phyloP scores from a whole-genome alignment of 2,329 filamentous ascomycete genomes.

The Zalaria sp. region DNA sequence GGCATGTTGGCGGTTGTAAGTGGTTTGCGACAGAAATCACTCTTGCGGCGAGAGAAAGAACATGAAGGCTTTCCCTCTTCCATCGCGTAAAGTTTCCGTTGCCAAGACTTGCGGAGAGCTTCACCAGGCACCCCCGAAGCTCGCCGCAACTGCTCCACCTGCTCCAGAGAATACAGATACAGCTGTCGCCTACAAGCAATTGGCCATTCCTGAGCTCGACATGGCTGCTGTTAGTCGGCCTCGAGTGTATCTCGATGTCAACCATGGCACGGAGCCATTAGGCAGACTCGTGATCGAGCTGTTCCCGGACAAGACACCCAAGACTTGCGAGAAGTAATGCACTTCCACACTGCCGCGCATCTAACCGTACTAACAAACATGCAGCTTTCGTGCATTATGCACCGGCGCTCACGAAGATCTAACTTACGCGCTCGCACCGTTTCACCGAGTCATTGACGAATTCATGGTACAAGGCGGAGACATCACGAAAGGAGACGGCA shows the following conservation, averaged over 20 bases:
- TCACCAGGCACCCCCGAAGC: too few relatives aligned
- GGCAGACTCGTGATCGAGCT: conserved; percentile 31
- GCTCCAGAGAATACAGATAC: too few relatives aligned
- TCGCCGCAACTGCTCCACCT: too few relatives aligned
- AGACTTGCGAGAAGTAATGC: conserved; percentile 30
- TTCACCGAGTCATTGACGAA: conserved; percentile 28
- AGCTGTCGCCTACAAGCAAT: too few relatives aligned
- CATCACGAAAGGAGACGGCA: conserved; percentile 25
- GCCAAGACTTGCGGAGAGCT: too few relatives aligned
- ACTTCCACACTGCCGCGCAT: not conserved
- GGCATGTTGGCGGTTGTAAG: conserved; percentile 45
- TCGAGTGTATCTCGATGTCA: conserved; percentile 28
- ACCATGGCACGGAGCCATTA: conserved; percentile 23
- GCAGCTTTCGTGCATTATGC: conserved; percentile 30
- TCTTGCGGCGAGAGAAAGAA: too few relatives aligned
- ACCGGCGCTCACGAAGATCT: conserved; percentile 23
- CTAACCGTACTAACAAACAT: conserved; percentile 4
- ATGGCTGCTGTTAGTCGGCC: conserved; percentile 16
- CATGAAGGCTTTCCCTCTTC: too few relatives aligned
- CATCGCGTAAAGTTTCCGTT: too few relatives aligned
- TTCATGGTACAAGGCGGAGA: conserved; percentile 32
- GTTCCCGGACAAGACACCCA: conserved; percentile 29
- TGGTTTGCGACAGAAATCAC: not conserved
- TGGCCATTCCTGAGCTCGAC: not conserved
- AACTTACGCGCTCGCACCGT: conserved; percentile 22